Evolutionary conservation across 2,329 filamentous ascomycete species (phyloP), one percentile per base, ranked within the genome.

Genomic region (Talaromyces sp.): DNA sequence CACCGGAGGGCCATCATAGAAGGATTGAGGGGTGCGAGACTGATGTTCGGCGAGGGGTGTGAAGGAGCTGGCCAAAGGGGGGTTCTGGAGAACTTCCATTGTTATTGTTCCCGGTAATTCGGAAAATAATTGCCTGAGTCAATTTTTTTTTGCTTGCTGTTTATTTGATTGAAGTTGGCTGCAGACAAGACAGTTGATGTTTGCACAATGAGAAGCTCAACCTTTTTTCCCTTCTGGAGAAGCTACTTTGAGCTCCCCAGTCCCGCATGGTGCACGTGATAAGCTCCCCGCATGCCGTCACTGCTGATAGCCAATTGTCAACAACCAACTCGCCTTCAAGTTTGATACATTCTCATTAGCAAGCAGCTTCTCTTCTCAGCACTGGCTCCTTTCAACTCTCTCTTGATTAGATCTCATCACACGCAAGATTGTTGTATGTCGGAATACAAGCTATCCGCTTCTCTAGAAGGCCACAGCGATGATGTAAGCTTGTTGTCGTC

Each of bases 371-470:
- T 54, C 15, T 15, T 31, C 37, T 3, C 13, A 13, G 4, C 8
- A 36, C 6, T 52, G 6, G 11, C 2, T 11, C 15, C 5, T 13
- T 22, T 37, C 33, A 13, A 9, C 2, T 17, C n/a, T 25, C 19
- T 25, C 48, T n/a, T 39, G 25, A 35, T 7, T 11, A 8, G 10
- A 9, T 22, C 21, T 50, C 8, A 33, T 9, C 35, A n/a, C 22
- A 17, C 22, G 13, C 36, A 56, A 45, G 31, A 15, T 36, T 36
- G n/a, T 51, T 57, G 58, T 45, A 60, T 60, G 59, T 56, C 82
- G 74, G 87, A 91, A 72, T 97, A 91, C 82, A 96, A 93, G 82
- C 85, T 99, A 69, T 96, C 94, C 62, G 91, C 93, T 65, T 89
- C 90, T 70, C 83, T 99, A 64, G 79, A 86, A 65, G 93, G 91